These are phyloP conservation scores for barley (Hordeum vulgare) DNA, from an alignment of 176 grass and related monocot species.

Conservation along the genomic window DNA sequence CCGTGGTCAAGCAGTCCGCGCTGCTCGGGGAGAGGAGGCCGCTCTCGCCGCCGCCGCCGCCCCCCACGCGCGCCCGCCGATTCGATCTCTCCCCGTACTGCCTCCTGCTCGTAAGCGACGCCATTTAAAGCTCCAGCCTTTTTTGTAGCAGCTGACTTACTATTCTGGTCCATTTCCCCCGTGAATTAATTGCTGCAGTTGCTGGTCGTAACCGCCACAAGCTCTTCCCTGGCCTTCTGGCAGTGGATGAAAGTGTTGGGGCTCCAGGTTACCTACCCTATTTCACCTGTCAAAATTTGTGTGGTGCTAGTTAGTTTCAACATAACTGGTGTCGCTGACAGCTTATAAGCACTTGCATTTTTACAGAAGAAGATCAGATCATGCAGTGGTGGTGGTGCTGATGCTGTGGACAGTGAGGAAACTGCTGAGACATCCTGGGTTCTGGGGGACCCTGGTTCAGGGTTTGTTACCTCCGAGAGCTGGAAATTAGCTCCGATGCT, in stretches of 20 bases:
- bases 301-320: neutral
- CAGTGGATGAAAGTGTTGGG: slow-evolving; percentile 61
- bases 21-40: slow-evolving; percentile 42
- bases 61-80: slow-evolving; percentile 8
- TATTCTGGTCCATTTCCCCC: slow-evolving; percentile 22
- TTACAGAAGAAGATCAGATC: slow-evolving; percentile 55
- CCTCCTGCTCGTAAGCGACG: slow-evolving; percentile 60
- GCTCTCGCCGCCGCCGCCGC: slow-evolving; percentile 5
- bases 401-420: slow-evolving; percentile 9
- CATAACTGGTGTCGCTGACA: neutral
- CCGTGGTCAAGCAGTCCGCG: slow-evolving; percentile 33
- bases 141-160: neutral
- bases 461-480: slow-evolving; percentile 18
- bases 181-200: slow-evolving; percentile 40
- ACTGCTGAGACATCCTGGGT: slow-evolving; percentile 15
- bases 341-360: neutral
- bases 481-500: slow-evolving; percentile 39
- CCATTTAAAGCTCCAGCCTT: slow-evolving; percentile 28
- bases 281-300: slow-evolving; percentile 3
- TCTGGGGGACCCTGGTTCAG: slow-evolving; percentile 11
- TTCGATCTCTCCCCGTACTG: slow-evolving; percentile 67
- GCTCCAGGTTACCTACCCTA: slow-evolving; percentile 52
- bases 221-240: slow-evolving; percentile 51
- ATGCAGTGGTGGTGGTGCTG: slow-evolving; percentile 15
- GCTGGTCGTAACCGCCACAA: slow-evolving; percentile 45